These are phyloP conservation scores for Glonium stellatum DNA, from an alignment of 495 filamentous ascomycete species.

Conservation along the genomic window DNA sequence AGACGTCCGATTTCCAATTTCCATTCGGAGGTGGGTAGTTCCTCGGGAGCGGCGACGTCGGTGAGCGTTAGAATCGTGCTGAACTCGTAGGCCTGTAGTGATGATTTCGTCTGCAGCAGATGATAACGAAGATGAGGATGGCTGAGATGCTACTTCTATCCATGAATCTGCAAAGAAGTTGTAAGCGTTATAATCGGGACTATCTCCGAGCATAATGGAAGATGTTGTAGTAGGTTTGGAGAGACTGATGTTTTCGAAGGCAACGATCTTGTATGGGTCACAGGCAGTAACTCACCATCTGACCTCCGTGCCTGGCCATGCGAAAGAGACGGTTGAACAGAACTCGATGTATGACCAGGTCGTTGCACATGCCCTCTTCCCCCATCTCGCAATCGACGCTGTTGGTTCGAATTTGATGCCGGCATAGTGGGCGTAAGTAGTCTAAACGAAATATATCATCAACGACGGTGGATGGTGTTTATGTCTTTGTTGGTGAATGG, in stretches of 20 bases:
- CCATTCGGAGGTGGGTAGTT: constrained; percentile 12
- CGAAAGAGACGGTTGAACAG: background rate
- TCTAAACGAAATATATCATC: background rate
- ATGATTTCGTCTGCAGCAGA: constrained; percentile 79
- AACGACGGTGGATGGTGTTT: background rate
- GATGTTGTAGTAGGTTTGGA: background rate
- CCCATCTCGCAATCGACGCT: background rate
- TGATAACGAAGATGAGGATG: constrained; percentile 85
- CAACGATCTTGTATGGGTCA: background rate
- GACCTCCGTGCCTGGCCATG: background rate
- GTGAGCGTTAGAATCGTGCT: constrained; percentile 43
- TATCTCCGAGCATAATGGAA: background rate
- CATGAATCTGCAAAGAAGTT: constrained; percentile 70
- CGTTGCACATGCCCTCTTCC: background rate
- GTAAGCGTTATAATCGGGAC: constrained; percentile 5
- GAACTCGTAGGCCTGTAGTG: constrained; percentile 73
- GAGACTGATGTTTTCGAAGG: background rate
- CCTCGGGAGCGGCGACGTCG: constrained; percentile 50
- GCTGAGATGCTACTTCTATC: constrained; percentile 90
- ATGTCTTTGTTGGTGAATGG: background rate
- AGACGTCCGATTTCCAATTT: constrained; percentile 8
- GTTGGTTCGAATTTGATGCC: background rate
- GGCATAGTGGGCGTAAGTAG: background rate
- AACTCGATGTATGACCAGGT: background rate
- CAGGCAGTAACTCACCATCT: background rate